Conservation (phyloP, 2,329 filamentous ascomycete species). For the Xenoacremonium recifei region DNA sequence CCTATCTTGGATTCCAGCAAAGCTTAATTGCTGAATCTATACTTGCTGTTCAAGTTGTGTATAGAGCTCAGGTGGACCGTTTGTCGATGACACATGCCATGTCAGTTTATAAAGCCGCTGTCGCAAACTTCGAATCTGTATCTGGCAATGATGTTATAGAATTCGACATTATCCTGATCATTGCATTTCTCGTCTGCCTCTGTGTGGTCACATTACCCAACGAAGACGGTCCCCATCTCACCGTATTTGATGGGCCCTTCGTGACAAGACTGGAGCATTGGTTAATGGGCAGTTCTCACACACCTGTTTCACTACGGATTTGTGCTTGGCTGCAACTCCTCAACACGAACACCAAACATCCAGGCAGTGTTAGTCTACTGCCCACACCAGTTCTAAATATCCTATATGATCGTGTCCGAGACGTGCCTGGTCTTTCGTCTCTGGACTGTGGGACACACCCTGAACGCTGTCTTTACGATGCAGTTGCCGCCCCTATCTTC, state of each 20-base stretch:
- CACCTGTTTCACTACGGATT: background rate
- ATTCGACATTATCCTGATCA: conserved; percentile 6
- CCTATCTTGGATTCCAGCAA: conserved; percentile 1
- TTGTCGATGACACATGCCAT: conserved; percentile 6
- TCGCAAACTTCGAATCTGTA: conserved; percentile 4
- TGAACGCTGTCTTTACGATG: background rate
- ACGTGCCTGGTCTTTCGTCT: background rate
- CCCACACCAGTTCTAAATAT: background rate
- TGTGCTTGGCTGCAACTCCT: background rate
- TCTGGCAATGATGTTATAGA: conserved; percentile 3
- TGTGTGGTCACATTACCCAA: conserved; percentile 1
- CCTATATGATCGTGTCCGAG: background rate
- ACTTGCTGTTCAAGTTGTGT: conserved; percentile 1
- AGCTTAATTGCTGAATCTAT: conserved; percentile 1
- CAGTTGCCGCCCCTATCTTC: background rate
- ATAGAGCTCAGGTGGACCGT: conserved; percentile 5
- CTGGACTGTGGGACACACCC: background rate
- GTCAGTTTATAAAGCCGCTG: conserved; percentile 2
- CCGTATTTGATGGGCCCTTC: conserved; percentile 4
- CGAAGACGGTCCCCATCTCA: background rate
- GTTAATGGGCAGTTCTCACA: background rate
- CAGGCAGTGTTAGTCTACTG: background rate
- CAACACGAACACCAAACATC: background rate
- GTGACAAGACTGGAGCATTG: background rate
- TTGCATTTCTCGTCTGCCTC: conserved; percentile 4